Conservation (phyloP, 805 yeast genomes). For the Saccharomycopsis sp. region DNA sequence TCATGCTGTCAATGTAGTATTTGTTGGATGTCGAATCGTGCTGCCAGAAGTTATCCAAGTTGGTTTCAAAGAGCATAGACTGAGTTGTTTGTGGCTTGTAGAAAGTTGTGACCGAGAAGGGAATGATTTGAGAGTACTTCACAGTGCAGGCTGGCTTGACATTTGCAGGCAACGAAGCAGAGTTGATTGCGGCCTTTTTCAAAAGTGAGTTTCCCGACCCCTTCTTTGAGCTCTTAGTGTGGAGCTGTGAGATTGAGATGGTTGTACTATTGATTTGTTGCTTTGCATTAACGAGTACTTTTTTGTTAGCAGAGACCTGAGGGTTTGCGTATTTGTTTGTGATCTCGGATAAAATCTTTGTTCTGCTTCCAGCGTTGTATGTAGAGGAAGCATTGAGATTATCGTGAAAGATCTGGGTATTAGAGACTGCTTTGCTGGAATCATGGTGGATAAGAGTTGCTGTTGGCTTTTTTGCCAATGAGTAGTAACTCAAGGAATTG, state of each 20-base stretch:
- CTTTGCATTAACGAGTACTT: conserved; percentile 1
- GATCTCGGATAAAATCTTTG: conserved; percentile 10
- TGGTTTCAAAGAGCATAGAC: not conserved
- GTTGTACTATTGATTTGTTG: conserved; percentile 8
- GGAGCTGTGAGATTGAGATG: not conserved
- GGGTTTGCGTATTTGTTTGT: conserved; percentile 9
- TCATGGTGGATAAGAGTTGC: not conserved
- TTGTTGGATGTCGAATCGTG: not conserved
- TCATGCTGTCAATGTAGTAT: not conserved
- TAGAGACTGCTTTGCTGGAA: not conserved
- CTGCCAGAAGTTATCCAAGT: not conserved
- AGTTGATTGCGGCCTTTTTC: not conserved
- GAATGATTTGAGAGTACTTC: not conserved
- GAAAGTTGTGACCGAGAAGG: not conserved
- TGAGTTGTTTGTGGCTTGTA: not conserved
- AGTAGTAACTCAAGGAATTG: not conserved
- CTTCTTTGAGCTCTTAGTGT: not conserved
- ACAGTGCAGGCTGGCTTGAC: not conserved
- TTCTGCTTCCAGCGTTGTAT: not conserved
- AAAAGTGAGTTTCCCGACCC: not conserved
- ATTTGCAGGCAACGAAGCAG: not conserved
- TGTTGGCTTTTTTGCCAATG: conserved; percentile 1
- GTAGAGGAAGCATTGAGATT: not conserved
- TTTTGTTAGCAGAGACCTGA: not conserved
- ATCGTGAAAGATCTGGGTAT: not conserved